These are phyloP conservation scores for Gelatoporia subvermispora DNA, from an alignment of 768 basidiomycete species.

Conservation along the genomic window DNA sequence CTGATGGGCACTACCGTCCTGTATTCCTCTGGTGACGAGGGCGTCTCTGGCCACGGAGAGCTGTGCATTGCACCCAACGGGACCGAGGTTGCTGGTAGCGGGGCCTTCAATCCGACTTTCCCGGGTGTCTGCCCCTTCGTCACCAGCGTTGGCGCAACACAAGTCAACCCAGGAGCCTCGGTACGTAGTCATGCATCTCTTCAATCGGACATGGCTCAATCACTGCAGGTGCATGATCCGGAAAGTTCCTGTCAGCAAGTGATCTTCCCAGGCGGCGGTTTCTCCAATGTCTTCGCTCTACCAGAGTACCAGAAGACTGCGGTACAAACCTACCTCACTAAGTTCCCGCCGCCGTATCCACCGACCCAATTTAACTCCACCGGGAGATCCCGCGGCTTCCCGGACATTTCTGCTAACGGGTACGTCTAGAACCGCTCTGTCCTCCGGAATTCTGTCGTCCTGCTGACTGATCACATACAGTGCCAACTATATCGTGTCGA, in stretches of 20 bases:
- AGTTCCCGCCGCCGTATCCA: constrained; percentile 29
- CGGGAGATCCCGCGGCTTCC: constrained; percentile 23
- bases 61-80: constrained; percentile 28
- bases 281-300: constrained; percentile 34
- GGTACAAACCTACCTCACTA: constrained; percentile 21
- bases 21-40: constrained; percentile 38
- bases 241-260: constrained; percentile 32
- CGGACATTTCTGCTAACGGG: constrained; percentile 30
- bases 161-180: constrained; percentile 20
- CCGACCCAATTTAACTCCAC: constrained; percentile 28
- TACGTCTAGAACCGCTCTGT: constrained; percentile 7
- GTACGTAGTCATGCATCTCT: neutral
- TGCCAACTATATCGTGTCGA: constrained; percentile 26
- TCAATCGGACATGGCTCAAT: neutral
- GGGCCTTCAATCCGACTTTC: neutral
- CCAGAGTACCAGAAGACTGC: constrained; percentile 30
- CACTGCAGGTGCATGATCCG: constrained; percentile 21
- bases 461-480: constrained; percentile 13
- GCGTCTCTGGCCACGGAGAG: constrained; percentile 32
- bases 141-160: constrained; percentile 29
- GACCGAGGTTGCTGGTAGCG: constrained; percentile 1
- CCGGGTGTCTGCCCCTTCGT: constrained; percentile 34
- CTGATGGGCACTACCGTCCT: constrained; percentile 30
- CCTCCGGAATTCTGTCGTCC: neutral
- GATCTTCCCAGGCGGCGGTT: constrained; percentile 34